Evolutionary conservation across 1,139 yeast species (phyloP), one percentile per base, ranked within the genome.

Genomic region (Suhomyces terraborum): DNA sequence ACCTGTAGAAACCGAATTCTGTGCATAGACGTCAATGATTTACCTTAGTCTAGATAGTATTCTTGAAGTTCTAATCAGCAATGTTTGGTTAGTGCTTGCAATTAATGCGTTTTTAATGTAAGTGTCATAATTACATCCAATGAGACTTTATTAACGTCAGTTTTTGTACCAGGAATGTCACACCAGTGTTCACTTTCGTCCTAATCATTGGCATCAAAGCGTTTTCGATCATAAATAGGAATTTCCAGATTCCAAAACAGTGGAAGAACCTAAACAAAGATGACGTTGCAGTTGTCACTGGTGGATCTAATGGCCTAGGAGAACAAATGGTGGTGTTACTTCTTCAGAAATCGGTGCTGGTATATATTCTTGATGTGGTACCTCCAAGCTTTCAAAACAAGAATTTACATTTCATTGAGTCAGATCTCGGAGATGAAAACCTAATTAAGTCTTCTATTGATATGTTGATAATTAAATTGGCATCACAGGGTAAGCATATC

Each of bases 301-400:
- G 91, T 1, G 89, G 87, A 0, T 71, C 83, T 23, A 61, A 67
- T 36, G 89, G 89, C 0, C 59, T 84, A 8, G 91, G 91, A 0
- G 51, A 58, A 8, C 73, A 67, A 25, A 54, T 83, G 5, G 69
- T 70, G 0, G 55, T 59, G 9, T 45, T 54, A 14, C 56, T 83
- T 3, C 45, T 68, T 1, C 35, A 42, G 5, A 55, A 57, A 14
- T 62, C 64, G 0, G 59, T 53, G 13, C 68, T 70, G 21, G 73
- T 81, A 6, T 67, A 57, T 38, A 52, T 77, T 6, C 50, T 84
- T 8, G 89, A 84, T 52, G 52, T 74, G n/a, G 59, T 52, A 4
- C 56, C 57, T 13, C 74, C 78, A 0, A 50, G 48, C 7, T 36
- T 42, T 3, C 8, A 47, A 3, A 42, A 50, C 2, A 13, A 37